These are phyloP conservation scores for Alternaria dauci DNA, from an alignment of 2,329 filamentous ascomycete species.

Conservation along the genomic window DNA sequence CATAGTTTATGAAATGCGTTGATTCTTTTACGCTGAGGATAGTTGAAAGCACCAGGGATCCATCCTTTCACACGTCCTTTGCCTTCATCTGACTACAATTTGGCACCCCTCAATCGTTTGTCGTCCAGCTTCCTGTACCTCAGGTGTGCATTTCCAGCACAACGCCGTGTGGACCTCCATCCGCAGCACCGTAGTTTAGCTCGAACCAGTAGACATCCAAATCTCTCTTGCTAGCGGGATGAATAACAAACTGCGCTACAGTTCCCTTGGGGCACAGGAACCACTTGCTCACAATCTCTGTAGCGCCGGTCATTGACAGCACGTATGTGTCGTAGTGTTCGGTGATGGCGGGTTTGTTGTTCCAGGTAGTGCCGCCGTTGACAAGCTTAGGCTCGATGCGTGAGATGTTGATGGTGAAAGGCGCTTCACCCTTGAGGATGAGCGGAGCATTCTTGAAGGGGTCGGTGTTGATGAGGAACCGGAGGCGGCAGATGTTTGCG, in stretches of 20 bases:
- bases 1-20: background rate
- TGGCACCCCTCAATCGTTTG: background rate
- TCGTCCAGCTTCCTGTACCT: background rate
- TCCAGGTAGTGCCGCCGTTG: constrained; percentile 42
- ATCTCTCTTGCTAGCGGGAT: constrained; percentile 25
- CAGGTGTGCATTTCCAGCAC: constrained; percentile 39
- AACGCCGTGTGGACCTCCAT: constrained; percentile 41
- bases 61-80: background rate
- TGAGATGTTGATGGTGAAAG: constrained; percentile 39
- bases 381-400: constrained; percentile 33
- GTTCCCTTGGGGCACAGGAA: constrained; percentile 35
- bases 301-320: background rate
- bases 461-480: constrained; percentile 37
- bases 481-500: constrained; percentile 35
- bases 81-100: background rate
- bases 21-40: background rate
- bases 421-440: constrained; percentile 26
- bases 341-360: constrained; percentile 27
- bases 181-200: constrained; percentile 28
- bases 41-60: background rate
- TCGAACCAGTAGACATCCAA: constrained; percentile 44
- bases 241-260: constrained; percentile 39
- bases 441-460: constrained; percentile 29
- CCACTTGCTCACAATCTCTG: constrained; percentile 18
- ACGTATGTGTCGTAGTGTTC: constrained; percentile 13